Conservation (phyloP, 1,284 basidiomycete genomes). For the Ustilago lituana region DNA sequence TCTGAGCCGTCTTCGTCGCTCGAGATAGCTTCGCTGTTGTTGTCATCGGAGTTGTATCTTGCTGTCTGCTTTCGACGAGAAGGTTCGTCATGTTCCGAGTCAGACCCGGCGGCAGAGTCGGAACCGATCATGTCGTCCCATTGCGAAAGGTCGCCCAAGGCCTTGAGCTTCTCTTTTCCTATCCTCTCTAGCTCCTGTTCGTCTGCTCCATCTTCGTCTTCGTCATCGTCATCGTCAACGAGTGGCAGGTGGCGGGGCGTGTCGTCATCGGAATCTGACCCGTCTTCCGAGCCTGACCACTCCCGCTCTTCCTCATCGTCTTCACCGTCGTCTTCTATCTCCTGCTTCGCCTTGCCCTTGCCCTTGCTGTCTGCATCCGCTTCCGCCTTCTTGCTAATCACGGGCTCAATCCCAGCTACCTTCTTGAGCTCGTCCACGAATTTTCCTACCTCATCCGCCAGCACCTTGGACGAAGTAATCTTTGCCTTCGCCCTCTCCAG, state of each 20-base stretch:
- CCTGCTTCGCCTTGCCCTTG: constrained; percentile 17
- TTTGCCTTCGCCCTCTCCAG: constrained; percentile 77
- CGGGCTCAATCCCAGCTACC: constrained; percentile 29
- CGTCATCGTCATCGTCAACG: constrained; percentile 16
- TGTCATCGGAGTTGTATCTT: neutral
- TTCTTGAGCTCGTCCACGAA: constrained; percentile 70
- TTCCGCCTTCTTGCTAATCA: neutral
- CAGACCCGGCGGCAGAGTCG: constrained; percentile 30
- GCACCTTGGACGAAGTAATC: constrained; percentile 78
- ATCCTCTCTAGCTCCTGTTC: constrained; percentile 36
- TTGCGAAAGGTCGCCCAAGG: constrained; percentile 45
- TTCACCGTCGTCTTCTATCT: constrained; percentile 35
- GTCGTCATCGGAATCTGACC: constrained; percentile 24
- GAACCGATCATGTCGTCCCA: constrained; percentile 48
- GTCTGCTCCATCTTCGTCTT: constrained; percentile 16
- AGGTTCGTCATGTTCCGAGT: constrained; percentile 5
- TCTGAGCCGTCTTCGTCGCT: constrained; percentile 59
- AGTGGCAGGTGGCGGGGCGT: neutral
- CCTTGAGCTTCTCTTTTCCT: constrained; percentile 39
- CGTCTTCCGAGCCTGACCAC: constrained; percentile 54
- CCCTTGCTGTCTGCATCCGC: constrained; percentile 25
- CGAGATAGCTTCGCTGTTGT: too few relatives aligned
- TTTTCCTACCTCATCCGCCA: constrained; percentile 74
- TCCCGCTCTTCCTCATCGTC: constrained; percentile 21
- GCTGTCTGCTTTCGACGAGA: neutral